Percentiles rank a stretch among this genome's conserved stretches.
Conservation (phyloP, 257 asterid genomes). For the Rubia yunnanensis region DNA sequence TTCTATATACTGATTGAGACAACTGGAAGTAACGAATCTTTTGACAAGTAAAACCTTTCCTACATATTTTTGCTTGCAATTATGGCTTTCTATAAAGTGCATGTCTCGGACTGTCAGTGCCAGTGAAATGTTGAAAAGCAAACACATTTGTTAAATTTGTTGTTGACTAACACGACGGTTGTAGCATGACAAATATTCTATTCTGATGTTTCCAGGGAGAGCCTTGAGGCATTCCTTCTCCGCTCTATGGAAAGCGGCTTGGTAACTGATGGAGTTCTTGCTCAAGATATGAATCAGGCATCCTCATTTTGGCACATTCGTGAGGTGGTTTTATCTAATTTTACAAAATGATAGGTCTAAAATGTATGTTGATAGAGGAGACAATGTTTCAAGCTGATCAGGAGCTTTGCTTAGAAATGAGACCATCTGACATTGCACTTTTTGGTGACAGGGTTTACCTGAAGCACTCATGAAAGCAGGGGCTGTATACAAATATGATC, state of each 20-base stretch:
- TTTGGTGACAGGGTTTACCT: conserved; percentile 61
- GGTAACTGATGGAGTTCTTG: conserved; percentile 85
- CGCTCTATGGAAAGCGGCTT: conserved; percentile 71
- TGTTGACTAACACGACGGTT: neutral
- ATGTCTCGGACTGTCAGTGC: neutral
- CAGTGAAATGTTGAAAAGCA: neutral
- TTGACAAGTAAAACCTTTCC: conserved; percentile 64
- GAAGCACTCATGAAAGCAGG: conserved; percentile 98
- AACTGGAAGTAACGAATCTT: conserved; percentile 82
- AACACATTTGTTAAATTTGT: neutral
- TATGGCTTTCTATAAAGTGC: neutral
- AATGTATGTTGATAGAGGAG: neutral
- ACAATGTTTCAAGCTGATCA: neutral
- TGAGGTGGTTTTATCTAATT: conserved; percentile 47
- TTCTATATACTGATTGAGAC: conserved; percentile 93
- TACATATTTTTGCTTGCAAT: conserved; percentile 11
- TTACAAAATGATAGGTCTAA: neutral
- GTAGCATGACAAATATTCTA: neutral
- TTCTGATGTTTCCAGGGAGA: conserved; percentile 50
- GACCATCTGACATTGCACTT: conserved; percentile 13
- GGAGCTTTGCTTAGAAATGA: conserved; percentile 1
- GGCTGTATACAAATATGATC: conserved; percentile 83
- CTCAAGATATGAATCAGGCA: conserved; percentile 94
- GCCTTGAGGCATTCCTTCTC: conserved; percentile 85
- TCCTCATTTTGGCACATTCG: conserved; percentile 94